phyloP scores from a whole-genome alignment of 2,329 filamentous ascomycete species.

The Coleophoma cylindrospora region DNA sequence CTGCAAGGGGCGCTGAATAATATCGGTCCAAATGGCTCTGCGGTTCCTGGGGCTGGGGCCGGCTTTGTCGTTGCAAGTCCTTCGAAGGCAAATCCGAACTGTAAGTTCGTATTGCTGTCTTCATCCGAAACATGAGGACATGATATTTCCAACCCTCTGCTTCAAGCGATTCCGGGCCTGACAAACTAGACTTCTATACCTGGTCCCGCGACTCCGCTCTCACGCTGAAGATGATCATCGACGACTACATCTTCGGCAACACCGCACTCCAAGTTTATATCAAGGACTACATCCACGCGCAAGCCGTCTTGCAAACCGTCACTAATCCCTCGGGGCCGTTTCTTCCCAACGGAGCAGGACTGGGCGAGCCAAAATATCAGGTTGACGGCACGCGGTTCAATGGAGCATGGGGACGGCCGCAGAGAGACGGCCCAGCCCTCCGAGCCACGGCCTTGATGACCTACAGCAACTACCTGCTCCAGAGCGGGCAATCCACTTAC shows the following conservation, averaged over 20 bases:
- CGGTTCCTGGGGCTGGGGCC: conserved; percentile 38
- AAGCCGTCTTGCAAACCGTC: conserved; percentile 51
- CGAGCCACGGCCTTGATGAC: conserved; percentile 67
- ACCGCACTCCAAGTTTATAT: conserved; percentile 43
- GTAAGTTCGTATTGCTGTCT: conserved; percentile 28
- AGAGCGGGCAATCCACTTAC: conserved; percentile 44
- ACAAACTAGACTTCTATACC: conserved; percentile 61
- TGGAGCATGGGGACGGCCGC: conserved; percentile 57
- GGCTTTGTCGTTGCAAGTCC: conserved; percentile 52
- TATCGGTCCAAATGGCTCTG: conserved; percentile 45
- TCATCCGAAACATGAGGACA: background rate
- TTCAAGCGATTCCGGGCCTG: background rate
- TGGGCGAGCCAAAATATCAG: conserved; percentile 72
- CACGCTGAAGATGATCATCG: conserved; percentile 63
- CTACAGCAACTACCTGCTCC: conserved; percentile 69
- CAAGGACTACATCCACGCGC: conserved; percentile 61
- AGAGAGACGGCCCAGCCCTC: conserved; percentile 73
- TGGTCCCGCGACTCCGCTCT: conserved; percentile 76
- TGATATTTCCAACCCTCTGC: background rate
- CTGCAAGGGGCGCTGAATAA: conserved; percentile 49
- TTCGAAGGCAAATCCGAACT: conserved; percentile 46
- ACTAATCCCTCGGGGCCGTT: conserved; percentile 46
- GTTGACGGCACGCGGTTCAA: conserved; percentile 60
- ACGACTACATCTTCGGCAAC: conserved; percentile 55
- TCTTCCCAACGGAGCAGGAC: conserved; percentile 37